Evolutionary conservation across 2,329 filamentous ascomycete species (phyloP).

Genomic region (Aureobasidium lini): DNA sequence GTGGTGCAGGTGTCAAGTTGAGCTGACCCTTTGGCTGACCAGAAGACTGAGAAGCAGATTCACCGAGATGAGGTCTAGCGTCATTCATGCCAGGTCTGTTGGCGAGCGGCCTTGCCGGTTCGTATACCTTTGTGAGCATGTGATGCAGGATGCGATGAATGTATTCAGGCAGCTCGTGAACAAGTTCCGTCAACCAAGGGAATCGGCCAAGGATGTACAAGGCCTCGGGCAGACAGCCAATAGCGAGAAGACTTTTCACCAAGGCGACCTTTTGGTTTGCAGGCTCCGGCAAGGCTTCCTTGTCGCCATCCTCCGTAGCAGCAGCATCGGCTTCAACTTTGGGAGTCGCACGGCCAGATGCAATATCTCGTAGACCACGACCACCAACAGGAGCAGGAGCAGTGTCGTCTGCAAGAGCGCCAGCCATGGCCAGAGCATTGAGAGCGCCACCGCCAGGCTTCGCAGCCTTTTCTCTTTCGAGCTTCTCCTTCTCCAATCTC

Average conservation of each 20-base stretch:
- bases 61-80: slow-evolving; percentile 44
- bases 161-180: slow-evolving; percentile 70
- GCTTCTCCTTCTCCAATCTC: slow-evolving; percentile 65
- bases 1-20: slow-evolving; percentile 49
- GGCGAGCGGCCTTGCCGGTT: slow-evolving; percentile 41
- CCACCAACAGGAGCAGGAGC: slow-evolving; percentile 31
- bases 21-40: slow-evolving; percentile 63
- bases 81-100: slow-evolving; percentile 38
- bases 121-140: slow-evolving; percentile 69
- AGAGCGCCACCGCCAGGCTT: slow-evolving; percentile 61
- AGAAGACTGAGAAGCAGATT: slow-evolving; percentile 61
- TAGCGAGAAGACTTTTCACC: slow-evolving; percentile 76
- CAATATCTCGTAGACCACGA: slow-evolving; percentile 39
- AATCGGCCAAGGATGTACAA: slow-evolving; percentile 88
- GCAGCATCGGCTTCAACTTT: slow-evolving; percentile 34
- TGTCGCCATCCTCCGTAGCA: slow-evolving; percentile 27
- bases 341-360: slow-evolving; percentile 32
- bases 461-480: slow-evolving; percentile 65
- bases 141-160: slow-evolving; percentile 81
- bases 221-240: slow-evolving; percentile 87
- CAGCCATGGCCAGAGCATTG: slow-evolving; percentile 83
- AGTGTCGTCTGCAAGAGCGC: slow-evolving; percentile 78
- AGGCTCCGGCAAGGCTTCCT: slow-evolving; percentile 56
- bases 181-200: slow-evolving; percentile 82
- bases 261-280: slow-evolving; percentile 82